Conservation (phyloP, 192 early-diverging fungal species). For the Coemansia sp. region DNA sequence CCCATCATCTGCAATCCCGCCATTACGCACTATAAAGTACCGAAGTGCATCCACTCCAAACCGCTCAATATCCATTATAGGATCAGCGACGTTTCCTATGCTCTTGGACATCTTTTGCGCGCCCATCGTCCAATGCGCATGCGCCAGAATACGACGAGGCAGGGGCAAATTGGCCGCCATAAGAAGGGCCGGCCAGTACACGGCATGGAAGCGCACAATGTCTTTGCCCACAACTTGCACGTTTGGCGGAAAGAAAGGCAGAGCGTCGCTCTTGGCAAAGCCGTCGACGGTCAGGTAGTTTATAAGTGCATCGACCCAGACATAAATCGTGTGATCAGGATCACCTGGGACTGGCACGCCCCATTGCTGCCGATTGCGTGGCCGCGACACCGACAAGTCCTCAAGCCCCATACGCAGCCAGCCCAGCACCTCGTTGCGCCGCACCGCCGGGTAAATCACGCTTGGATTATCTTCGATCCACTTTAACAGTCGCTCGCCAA, state of each 20-base stretch:
- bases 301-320: conserved; percentile 95
- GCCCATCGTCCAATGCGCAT: conserved; percentile 92
- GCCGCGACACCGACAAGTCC: conserved; percentile 87
- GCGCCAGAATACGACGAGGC: conserved; percentile 80
- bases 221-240: conserved; percentile 94
- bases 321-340: conserved; percentile 86
- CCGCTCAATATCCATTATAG: conserved; percentile 62
- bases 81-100: conserved; percentile 89
- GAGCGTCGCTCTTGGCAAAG: conserved; percentile 66
- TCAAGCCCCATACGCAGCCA: conserved; percentile 61
- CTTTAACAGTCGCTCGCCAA: conserved; percentile 58
- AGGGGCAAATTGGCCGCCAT: conserved; percentile 80
- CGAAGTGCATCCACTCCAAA: conserved; percentile 87
- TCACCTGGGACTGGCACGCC: conserved; percentile 91
- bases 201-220: conserved; percentile 93
- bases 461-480: conserved; percentile 73
- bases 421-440: conserved; percentile 63
- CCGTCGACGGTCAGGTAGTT: conserved; percentile 89
- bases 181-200: conserved; percentile 97
- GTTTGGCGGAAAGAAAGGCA: conserved; percentile 61
- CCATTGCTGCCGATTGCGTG: conserved; percentile 76
- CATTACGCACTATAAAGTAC: conserved; percentile 89
- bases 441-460: conserved; percentile 65
- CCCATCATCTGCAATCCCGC: conserved; percentile 82
- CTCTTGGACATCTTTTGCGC: conserved; percentile 96